phyloP scores from a whole-genome alignment of 345 rosid genomes.

The Hypericum androsaemum region DNA sequence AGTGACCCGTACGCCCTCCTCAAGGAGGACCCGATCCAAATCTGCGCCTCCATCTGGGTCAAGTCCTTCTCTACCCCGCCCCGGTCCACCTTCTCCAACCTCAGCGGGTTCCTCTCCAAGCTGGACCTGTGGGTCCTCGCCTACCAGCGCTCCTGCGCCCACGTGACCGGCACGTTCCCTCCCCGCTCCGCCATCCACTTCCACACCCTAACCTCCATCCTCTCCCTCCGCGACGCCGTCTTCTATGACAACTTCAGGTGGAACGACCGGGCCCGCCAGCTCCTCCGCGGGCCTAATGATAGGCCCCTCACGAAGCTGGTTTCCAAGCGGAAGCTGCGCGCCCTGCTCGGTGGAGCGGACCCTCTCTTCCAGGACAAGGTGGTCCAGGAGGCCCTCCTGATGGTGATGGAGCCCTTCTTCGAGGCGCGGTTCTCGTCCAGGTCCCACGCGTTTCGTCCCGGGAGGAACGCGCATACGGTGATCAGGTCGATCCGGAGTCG shows the following conservation, averaged over 20 bases:
- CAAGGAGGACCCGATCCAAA: conserved; percentile 75
- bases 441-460: conserved; percentile 79
- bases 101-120: conserved; percentile 80
- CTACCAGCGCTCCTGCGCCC: conserved; percentile 77
- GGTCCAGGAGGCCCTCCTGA: conserved; percentile 75
- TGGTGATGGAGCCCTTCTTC: conserved; percentile 77
- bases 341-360: conserved; percentile 35
- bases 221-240: conserved; percentile 62
- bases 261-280: conserved; percentile 60
- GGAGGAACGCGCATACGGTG: conserved; percentile 80
- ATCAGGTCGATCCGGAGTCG: conserved; percentile 80
- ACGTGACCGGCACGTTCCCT: conserved; percentile 75
- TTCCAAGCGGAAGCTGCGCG: conserved; percentile 52
- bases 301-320: conserved; percentile 23
- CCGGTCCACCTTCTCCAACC: conserved; percentile 44
- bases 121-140: conserved; percentile 91
- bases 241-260: conserved; percentile 50
- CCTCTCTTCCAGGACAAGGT: conserved; percentile 83
- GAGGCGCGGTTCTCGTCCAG: conserved; percentile 68
- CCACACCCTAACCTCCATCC: conserved; percentile 53
- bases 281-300: conserved; percentile 62
- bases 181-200: conserved; percentile 71
- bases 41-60: conserved; percentile 76
- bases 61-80: conserved; percentile 73
- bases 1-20: conserved; percentile 53